Base-by-base conservation (phyloP, 768 basidiomycete genomes). In the Boletus insuetus region DNA sequence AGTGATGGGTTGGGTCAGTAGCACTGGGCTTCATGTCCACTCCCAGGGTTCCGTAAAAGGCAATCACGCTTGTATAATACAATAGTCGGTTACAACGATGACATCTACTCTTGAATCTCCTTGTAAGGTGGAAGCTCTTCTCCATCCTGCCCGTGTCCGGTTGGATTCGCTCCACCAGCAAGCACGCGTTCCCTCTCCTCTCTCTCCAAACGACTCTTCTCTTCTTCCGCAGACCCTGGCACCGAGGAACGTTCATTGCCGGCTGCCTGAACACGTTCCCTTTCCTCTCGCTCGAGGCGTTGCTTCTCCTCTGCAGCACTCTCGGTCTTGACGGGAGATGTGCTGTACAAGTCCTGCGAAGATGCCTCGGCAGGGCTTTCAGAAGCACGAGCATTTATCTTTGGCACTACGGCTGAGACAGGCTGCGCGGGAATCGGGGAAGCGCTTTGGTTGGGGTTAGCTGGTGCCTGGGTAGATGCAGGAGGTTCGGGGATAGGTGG, bases 241-340 rank as follows among this genome's bases (percentile, higher is more conserved):
- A 17, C 12, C 16, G 48, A 38, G 44, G 29, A 29, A 29, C 29
- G 29, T 29, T 38, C 43, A n/a, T 51, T 61, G 34, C 66, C 56
- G 32, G 60, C 64, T 0, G 58, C 66, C 14, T 73, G 75, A 59
- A 75, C 69, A 53, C 75, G 75, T 74, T 79, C 86, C 73, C 76
- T 73, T 64, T 76, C 82, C 70, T 77, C 82, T 58, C 67, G 69
- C 69, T 75, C 72, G 34, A 87, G 73, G n/a, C 84, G 75, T 61
- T 64, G 77, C 77, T 89, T 88, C 74, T 87, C 86, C 43, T 86
- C 86, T 64, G 80, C 82, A 1, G 83, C 85, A 48, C 75, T 79
- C 68, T 82, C 83, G 29, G 66, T 75, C 54, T 69, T 70, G 14
- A 69, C 56, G 31, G 62, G 55, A 24, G 53, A 47, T 29, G 69